A percentile compares a stretch with the other conserved stretches of the same genome.
Conservation (phyloP, 305 asterid species). For the Nicotiana rustica region DNA sequence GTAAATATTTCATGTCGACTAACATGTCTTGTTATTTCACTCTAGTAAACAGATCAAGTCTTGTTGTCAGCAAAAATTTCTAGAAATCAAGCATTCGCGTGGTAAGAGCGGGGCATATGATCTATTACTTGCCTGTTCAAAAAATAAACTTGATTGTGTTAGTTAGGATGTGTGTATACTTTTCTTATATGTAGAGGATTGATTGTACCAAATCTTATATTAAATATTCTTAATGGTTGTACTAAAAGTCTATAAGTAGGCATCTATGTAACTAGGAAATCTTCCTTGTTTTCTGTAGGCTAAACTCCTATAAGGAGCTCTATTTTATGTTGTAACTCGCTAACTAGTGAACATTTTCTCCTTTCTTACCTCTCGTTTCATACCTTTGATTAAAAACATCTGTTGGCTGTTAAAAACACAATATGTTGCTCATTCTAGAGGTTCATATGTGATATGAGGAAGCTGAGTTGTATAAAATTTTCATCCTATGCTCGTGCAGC, state of each 20-base stretch:
- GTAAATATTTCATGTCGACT: constrained; percentile 4
- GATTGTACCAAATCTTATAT: background rate
- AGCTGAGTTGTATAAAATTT: background rate
- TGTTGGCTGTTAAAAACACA: constrained; percentile 8
- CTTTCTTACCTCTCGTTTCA: background rate
- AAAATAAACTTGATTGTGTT: background rate
- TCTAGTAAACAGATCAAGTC: background rate
- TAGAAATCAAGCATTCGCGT: background rate
- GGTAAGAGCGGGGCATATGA: background rate
- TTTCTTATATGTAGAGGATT: background rate
- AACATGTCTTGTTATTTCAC: constrained; percentile 7
- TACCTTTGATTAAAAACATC: background rate
- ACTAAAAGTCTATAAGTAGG: background rate
- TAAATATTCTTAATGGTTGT: background rate
- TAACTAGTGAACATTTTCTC: background rate
- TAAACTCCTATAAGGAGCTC: constrained; percentile 26
- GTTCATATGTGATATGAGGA: constrained; percentile 13
- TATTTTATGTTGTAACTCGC: background rate
- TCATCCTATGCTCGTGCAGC: constrained; percentile 11
- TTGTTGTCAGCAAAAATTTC: background rate
- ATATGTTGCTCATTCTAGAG: constrained; percentile 15
- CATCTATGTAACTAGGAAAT: background rate
- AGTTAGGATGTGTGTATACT: background rate
- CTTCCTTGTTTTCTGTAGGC: background rate
- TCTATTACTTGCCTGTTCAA: background rate